Percentiles rank a stretch among this genome's conserved stretches.
Evolutionary conservation across 164 flowering plant species (phyloP).

Genomic region (Liquidambar formosana): DNA sequence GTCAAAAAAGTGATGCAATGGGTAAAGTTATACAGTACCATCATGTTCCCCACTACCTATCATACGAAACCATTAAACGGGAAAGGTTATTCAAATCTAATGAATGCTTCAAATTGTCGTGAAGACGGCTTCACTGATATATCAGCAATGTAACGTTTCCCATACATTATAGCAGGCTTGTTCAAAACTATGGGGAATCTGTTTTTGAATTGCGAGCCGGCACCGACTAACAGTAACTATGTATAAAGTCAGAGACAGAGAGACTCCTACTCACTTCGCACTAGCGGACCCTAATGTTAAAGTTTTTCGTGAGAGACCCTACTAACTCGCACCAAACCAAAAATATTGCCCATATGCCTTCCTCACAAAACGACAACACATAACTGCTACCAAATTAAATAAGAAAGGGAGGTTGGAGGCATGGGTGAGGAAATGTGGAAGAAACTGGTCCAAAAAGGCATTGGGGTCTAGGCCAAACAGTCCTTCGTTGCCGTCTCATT

Average conservation of each 20-base stretch:
- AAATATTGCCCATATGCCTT: background rate
- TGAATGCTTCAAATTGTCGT: no score
- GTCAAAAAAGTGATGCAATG: no score
- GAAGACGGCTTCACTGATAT: no score
- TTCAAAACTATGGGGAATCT: no score
- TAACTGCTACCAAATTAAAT: background rate
- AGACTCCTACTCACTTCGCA: background rate
- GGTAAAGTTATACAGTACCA: no score
- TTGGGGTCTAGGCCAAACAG: background rate
- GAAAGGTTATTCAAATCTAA: no score
- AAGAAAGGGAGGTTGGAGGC: background rate
- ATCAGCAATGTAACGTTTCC: no score
- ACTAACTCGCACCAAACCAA: no score
- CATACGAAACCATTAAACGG: no score
- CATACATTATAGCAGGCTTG: background rate
- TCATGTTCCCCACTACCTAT: no score
- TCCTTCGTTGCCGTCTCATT: no score
- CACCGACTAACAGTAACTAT: conserved; percentile 5
- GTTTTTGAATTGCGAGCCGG: background rate
- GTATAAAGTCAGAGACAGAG: background rate
- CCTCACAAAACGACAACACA: background rate
- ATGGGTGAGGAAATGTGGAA: background rate
- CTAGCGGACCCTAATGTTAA: background rate
- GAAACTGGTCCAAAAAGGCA: background rate
- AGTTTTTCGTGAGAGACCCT: no score